Evolutionary conservation across 345 rosid species (phyloP).

Genomic region (Sonneratia caseolaris): DNA sequence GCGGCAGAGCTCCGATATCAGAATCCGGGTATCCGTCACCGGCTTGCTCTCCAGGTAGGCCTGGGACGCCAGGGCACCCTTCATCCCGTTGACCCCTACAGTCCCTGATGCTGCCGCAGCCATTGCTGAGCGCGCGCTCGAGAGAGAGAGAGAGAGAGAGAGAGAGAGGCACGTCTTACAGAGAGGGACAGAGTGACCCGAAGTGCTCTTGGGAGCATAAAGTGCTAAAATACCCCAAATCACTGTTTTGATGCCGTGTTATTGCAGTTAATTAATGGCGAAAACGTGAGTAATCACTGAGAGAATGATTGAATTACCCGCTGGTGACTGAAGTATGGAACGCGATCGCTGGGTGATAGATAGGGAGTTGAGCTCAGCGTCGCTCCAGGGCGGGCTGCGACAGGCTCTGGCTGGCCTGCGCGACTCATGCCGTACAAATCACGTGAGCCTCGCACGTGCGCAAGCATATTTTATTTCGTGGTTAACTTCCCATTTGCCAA

Average conservation of each 20-base stretch:
- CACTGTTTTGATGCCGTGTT: neutral
- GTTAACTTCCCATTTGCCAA: too few species aligned
- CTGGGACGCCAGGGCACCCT: slow-evolving; percentile 31
- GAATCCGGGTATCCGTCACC: slow-evolving; percentile 48
- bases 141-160: neutral
- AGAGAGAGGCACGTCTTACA: neutral
- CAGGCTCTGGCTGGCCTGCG: too few species aligned
- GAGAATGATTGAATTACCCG: neutral
- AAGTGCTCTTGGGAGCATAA: neutral
- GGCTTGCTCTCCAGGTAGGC: slow-evolving; percentile 57
- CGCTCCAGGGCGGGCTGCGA: too few species aligned
- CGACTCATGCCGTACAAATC: neutral
- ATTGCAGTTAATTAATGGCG: too few species aligned
- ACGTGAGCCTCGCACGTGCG: neutral
- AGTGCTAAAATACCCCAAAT: neutral
- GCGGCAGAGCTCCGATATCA: slow-evolving; percentile 72
- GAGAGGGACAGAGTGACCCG: neutral
- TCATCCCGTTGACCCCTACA: slow-evolving; percentile 15
- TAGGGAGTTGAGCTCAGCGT: too few species aligned
- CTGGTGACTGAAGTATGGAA: neutral
- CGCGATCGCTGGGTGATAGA: neutral
- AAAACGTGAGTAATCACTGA: too few species aligned
- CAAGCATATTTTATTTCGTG: neutral
- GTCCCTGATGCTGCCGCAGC: slow-evolving; percentile 1
- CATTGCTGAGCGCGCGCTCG: neutral